Base-by-base conservation (phyloP, 2,329 filamentous ascomycete species). In the Xylariaceae sp. region DNA sequence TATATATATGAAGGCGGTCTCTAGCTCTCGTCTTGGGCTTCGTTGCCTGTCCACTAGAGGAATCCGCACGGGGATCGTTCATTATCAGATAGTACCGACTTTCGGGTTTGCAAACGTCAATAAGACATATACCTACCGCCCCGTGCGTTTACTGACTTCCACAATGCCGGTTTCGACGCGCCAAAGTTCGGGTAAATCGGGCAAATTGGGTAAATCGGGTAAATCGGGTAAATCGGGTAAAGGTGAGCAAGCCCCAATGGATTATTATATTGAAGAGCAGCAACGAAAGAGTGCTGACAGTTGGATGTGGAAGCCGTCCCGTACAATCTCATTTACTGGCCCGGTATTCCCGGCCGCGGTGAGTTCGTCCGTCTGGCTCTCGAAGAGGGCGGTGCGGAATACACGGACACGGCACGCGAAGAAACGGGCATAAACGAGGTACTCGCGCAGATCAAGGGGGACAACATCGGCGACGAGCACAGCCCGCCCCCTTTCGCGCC, bases 321-420 rank as follows among this genome's bases (percentile, higher is more conserved):
- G 0, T 88, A 86, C 67, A 75, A 85, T 60, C 78, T 88, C 54
- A 75, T 88, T 66, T 91, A 91, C 77, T 88, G 86, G 80, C 85
- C 86, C 19, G 71, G 70, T 19, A 73, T 89, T 30, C 88, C 88
- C 35, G 88, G 88, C 41, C 85, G 88, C 47, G 88, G 84, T 58
- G 88, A 92, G 67, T 82, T 83, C 68, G 73, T 91, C 66, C 87
- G 88, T 27, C 79, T 92, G 8, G 78, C 78, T 12, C 81, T 92
- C 61, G 88, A 91, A 72, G 86, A 87, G 50, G 77, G 82, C 26
- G 78, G 79, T 19, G 80, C 80, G 1, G 68, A 78, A 3, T 91
- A 89, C 74, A 80, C 70, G 29, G 87, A 91, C 72, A 73, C 76
- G 2, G 76, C 79, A 9, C 60, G 72, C 11, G 66, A 62, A 4